Conservation (phyloP, 306 rosid species). For the Fragaria iinumae region DNA sequence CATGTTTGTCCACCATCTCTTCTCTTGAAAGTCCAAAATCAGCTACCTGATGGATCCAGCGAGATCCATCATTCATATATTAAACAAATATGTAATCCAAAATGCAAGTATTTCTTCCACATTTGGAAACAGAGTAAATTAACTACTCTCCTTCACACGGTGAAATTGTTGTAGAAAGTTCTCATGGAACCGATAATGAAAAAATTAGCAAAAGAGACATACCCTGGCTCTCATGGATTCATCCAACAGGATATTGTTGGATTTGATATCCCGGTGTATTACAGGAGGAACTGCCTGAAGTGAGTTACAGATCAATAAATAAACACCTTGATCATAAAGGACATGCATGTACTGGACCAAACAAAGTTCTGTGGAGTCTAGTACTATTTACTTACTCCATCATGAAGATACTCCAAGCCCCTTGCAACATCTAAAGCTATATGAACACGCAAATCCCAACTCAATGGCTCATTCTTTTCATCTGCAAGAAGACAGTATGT, state of each 20-base stretch:
- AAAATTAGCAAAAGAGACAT: conserved; percentile 21
- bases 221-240: conserved; percentile 96
- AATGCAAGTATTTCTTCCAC: background rate
- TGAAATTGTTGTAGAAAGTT: background rate
- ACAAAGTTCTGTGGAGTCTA: conserved; percentile 18
- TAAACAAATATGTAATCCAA: background rate
- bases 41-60: conserved; percentile 67
- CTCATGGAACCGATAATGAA: background rate
- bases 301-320: conserved; percentile 7
- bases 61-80: conserved; percentile 16
- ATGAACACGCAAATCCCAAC: conserved; percentile 88
- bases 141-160: background rate
- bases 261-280: conserved; percentile 91
- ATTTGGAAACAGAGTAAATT: background rate
- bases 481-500: conserved; percentile 37
- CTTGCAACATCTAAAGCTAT: conserved; percentile 89
- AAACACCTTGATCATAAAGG: conserved; percentile 5
- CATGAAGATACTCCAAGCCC: conserved; percentile 98
- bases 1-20: conserved; percentile 86
- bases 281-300: conserved; percentile 96
- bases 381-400: conserved; percentile 66
- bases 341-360: background rate
- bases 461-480: conserved; percentile 54
- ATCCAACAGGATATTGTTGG: conserved; percentile 82
- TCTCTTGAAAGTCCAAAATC: conserved; percentile 98